Evolutionary conservation across 1,284 basidiomycete species (phyloP), one percentile per base, ranked within the genome.

Genomic region (Fereydounia khargensis): DNA sequence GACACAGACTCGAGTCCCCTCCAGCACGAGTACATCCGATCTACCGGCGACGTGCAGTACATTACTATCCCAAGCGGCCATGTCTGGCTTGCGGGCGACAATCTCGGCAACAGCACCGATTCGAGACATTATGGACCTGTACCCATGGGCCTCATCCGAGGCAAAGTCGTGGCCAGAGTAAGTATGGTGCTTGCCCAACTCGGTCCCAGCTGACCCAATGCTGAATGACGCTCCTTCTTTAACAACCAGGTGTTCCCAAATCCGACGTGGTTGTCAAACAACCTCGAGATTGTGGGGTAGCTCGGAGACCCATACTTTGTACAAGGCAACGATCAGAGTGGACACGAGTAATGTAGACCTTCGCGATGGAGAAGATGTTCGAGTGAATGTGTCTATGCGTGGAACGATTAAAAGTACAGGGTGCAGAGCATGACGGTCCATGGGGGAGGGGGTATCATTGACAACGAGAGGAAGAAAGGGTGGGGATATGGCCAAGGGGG

Each of bases 71-170:
- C 58, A 3, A 35, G 39, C 5, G 72, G 72, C 0, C 69, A 75
- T 31, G 69, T 96, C n/a, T 98, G 92, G 92, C 80, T 95, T 33
- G 83, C 81, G 21, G 94, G 94, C 11, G 94, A 98, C 79, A 98
- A 98, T 66, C 79, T 87, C 46, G 80, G 82, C 22, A 83, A 82
- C 63, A 91, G 89, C 33, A 84, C 85, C 8, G 94, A 97, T 77
- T 96, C 91, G 21, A 81, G 92, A 46, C 79, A 82, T 32, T 96
- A 96, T 77, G 94, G 94, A 0, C 92, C 94, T 6, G 86, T 98
- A 0, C 86, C 94, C 0, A 81, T 91, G 52, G 87, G 84, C 3
- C 79, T 97, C 35, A 79, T 97, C 21, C 82, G 84, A 58, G 89
- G 87, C 1, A 87, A 82, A 65, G 79, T 95, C 7, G 69, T 86